Base-by-base conservation (phyloP, 805 yeast species). In the Wickerhamiella kurtzmanii region DNA sequence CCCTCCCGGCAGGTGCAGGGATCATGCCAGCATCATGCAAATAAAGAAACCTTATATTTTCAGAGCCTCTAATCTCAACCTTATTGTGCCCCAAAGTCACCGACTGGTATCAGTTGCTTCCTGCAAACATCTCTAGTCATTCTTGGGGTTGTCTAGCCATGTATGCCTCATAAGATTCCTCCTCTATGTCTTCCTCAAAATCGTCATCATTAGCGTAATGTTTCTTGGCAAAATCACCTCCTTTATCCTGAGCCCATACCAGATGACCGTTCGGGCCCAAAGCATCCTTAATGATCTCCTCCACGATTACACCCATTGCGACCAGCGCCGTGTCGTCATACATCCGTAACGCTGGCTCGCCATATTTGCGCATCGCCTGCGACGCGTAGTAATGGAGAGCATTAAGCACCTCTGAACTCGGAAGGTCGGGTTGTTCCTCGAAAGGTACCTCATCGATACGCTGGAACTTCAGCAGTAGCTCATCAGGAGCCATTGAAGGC, bases 341-440 rank as follows among this genome's bases (percentile, higher is more conserved):
- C 17, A n/a, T 22, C 15, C 35, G 44, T 11, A 22, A 44, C 2
- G 42, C 44, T 1, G 32, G 22, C 5, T 41, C 16, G 6, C 43
- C 45, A 3, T 15, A 4, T 2, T 42, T 41, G 4, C 37, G 35
- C 2, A 46, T 18, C 16, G 22, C 25, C 19, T 44, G 44, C 5
- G 56, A 47, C 2, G 54, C 36, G 22, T 49, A 53, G 28, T 43
- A 48, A 20, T 52, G 53, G 3, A 52, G 37, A 3, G 56, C 52
- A n/a, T 25, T 35, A 6, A 48, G 46, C 2, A 53, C 41, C 5
- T 44, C 43, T 11, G 38, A 22, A 20, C 41, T 44, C 2, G 56
- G 56, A n/a, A 53, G 44, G 18, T 53, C 56, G 1, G 47, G 46
- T 13, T 48, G 51, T 28, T 53, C 50, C 13, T 37, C 46, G 17